Base-by-base conservation (phyloP, 768 basidiomycete species). In the Hericium erinaceus region DNA sequence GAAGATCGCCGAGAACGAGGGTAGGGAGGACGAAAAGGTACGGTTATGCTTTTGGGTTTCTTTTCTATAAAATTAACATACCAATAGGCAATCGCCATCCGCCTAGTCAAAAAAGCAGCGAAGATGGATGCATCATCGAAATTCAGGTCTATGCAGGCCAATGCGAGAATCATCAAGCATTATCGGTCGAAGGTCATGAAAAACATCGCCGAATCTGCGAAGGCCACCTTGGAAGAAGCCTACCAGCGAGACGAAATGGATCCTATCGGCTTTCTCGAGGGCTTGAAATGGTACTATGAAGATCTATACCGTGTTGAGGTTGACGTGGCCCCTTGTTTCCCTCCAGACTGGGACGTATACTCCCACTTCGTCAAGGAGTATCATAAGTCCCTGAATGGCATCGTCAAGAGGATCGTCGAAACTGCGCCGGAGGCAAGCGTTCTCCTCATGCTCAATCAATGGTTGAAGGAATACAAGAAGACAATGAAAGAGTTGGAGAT, bases 401-500 rank as follows among this genome's bases (percentile, higher is more conserved):
- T 83, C 2, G 74, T 99, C 64, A 83, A 84, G 64, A 78, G 74
- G 57, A 80, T 95, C 39, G 75, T 91, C 24, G 77, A 75, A 4
- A 78, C 84, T 0, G 88, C 86, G 48, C 87, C 90, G 2, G 95
- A 94, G 56, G 95, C 97, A n/a, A 89, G 84, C 64, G 81, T 85
- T 16, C 77, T 98, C 26, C 81, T 99, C 2, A 79, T 83, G 22
- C 79, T 99, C 26, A 89, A 92, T 62, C 89, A 87, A 5, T 98
- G 94, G 93, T 78, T 97, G 54, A 98, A 98, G 73, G 89, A 98
- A 67, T 98, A 98, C 76, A 87, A 89, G 73, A 81, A 83, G 67
- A 90, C 83, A 66, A 98, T 98, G 94, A 92, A 92, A 70, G 94
- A 98, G 65, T 83, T 98, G 53, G 83, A 85, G 49, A 78, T 98